phyloP scores from a whole-genome alignment of 257 asterid genomes.

The Verbascum thapsus region DNA sequence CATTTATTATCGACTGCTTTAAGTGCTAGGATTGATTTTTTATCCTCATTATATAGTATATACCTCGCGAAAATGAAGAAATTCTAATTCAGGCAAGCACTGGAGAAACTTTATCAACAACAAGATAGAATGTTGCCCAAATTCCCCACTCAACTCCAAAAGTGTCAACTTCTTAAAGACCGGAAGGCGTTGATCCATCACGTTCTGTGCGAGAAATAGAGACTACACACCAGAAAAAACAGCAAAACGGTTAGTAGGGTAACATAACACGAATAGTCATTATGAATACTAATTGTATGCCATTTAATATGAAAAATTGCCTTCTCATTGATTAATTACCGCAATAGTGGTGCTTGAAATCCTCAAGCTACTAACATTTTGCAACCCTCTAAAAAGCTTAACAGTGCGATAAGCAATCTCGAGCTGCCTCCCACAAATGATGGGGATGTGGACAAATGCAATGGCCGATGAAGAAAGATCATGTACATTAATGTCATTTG shows the following conservation, averaged over 20 bases:
- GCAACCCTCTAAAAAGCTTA: constrained; percentile 40
- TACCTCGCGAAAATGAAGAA: constrained; percentile 48
- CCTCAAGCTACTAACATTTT: constrained; percentile 36
- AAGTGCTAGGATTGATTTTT: background rate
- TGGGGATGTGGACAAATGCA: constrained; percentile 44
- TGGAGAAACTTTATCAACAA: constrained; percentile 41
- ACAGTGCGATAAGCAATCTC: constrained; percentile 40
- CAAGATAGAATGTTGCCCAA: constrained; percentile 31
- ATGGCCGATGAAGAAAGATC: constrained; percentile 34
- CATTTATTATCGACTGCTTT: constrained; percentile 5
- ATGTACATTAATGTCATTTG: constrained; percentile 40
- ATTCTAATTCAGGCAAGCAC: constrained; percentile 45
- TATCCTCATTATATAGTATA: constrained; percentile 4
- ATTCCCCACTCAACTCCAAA: constrained; percentile 46
- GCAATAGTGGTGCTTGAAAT: constrained; percentile 45
- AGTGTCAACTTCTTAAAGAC: constrained; percentile 40
- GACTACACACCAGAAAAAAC: constrained; percentile 38
- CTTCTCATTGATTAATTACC: constrained; percentile 33
- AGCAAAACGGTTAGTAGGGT: constrained; percentile 9
- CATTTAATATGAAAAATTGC: background rate
- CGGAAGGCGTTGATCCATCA: constrained; percentile 36
- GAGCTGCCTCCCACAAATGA: constrained; percentile 25
- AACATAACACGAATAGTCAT: background rate
- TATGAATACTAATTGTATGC: background rate
- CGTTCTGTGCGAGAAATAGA: constrained; percentile 34